Base-by-base conservation (phyloP, 108 stramenopile genomes). In the Cyclotella baltica region DNA sequence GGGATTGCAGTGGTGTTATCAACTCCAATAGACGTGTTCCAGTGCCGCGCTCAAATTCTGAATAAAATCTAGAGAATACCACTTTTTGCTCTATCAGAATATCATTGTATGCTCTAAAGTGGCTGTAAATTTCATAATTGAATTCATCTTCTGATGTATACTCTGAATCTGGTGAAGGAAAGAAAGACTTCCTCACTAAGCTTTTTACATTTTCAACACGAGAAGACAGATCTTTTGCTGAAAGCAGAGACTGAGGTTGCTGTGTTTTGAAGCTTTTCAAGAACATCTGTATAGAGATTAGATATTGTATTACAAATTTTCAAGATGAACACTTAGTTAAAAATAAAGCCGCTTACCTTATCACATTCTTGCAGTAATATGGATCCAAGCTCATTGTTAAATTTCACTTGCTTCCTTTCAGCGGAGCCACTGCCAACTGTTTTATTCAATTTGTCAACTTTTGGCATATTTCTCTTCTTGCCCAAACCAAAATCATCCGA, bases 61-160 rank as follows among this genome's bases (percentile, higher is more conserved):
- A 28, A n/a, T 68, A 82, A 75, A 93, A 91, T 0, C 61, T n/a
- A 65, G 63, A 35, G 64, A 92, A 94, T 11, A 34, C 20, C 10
- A 78, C 75, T 11, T 77, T 72, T 29, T 67, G 33, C 37, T 84
- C 70, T 8, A 92, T 64, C 25, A 92, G 65, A 22, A 91, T 64
- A 38, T 95, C 90, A 50, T 86, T 87, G 70, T 90, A 92, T 4
- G 86, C 90, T 46, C 81, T 88, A 83, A 84, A 95, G 73, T 89
- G 90, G 25, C 70, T 50, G 73, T 91, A 95, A 11, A 84, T 75
- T 55, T 83, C 73, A 73, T 88, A 95, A 53, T 95, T 91, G 69
- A 91, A 95, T 66, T 86, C 84, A 37, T 72, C 64, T 71, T 76
- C 73, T 48, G 47, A 22, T 27, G 72, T 71, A 62, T 62, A n/a